phyloP scores from a whole-genome alignment of 2,329 filamentous ascomycete genomes.

The Botrytis sinoallii region DNA sequence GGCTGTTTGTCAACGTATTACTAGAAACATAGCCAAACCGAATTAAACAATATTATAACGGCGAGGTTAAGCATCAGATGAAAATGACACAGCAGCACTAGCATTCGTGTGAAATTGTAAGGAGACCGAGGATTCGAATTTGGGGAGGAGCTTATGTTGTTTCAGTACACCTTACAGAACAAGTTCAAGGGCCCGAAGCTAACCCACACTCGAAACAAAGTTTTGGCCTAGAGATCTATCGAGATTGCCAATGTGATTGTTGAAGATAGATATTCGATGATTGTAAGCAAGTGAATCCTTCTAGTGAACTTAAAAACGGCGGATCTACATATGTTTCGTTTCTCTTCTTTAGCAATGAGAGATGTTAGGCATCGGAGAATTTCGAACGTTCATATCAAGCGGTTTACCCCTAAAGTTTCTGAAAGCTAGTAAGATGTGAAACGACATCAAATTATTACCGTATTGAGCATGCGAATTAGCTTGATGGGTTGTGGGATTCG shows the following conservation, averaged over 20 bases:
- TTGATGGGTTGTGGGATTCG: not conserved
- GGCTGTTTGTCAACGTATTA: not conserved
- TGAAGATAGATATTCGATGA: not conserved
- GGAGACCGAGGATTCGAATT: not conserved
- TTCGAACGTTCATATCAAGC: conserved; percentile 1
- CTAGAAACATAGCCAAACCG: not conserved
- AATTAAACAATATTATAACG: not conserved
- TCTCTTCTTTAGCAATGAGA: not conserved
- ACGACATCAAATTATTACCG: not conserved
- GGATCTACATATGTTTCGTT: not conserved
- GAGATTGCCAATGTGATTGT: not conserved
- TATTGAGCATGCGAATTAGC: not conserved
- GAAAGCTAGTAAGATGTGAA: not conserved
- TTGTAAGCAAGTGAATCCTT: conserved; percentile 5
- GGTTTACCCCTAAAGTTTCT: not conserved
- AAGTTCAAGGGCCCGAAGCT: not conserved
- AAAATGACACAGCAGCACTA: not conserved
- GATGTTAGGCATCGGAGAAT: not conserved
- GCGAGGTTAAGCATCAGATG: not conserved
- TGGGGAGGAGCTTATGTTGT: not conserved
- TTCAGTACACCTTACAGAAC: not conserved
- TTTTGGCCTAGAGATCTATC: not conserved
- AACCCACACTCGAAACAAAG: not conserved
- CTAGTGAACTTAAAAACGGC: not conserved
- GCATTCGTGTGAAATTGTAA: not conserved